Conservation (phyloP, 306 rosid species). For the Mimosa pudica region DNA sequence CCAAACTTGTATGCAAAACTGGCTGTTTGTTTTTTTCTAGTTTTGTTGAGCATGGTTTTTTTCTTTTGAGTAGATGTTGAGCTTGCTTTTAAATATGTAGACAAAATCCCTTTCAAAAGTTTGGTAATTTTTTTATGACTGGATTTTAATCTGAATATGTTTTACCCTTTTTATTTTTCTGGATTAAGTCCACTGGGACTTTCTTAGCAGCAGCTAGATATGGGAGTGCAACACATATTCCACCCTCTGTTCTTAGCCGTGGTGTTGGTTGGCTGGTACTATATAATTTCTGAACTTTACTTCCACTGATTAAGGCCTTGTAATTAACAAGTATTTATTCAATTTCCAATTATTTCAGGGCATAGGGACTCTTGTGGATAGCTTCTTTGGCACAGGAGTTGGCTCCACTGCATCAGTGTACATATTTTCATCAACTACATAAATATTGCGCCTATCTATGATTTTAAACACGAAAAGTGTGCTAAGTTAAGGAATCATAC, state of each 20-base stretch:
- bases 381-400: slow-evolving; percentile 68
- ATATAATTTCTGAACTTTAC: slow-evolving; percentile 22
- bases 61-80: neutral
- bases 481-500: neutral
- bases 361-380: slow-evolving; percentile 68
- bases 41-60: slow-evolving; percentile 18
- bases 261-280: slow-evolving; percentile 94
- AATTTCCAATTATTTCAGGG: slow-evolving; percentile 58
- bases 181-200: slow-evolving; percentile 73
- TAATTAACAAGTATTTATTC: slow-evolving; percentile 7
- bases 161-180: neutral
- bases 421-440: slow-evolving; percentile 13
- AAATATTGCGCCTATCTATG: neutral
- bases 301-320: neutral
- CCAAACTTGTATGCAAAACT: neutral
- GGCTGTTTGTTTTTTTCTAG: neutral
- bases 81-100: slow-evolving; percentile 17
- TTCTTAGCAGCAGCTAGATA: slow-evolving; percentile 83
- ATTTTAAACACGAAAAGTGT: neutral
- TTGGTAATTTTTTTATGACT: neutral
- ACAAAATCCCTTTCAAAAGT: neutral
- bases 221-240: slow-evolving; percentile 81
- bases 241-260: slow-evolving; percentile 81
- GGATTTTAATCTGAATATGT: slow-evolving; percentile 21
- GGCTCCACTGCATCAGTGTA: slow-evolving; percentile 92